Conservation (phyloP, 768 basidiomycete genomes). For the Russula emetica region DNA sequence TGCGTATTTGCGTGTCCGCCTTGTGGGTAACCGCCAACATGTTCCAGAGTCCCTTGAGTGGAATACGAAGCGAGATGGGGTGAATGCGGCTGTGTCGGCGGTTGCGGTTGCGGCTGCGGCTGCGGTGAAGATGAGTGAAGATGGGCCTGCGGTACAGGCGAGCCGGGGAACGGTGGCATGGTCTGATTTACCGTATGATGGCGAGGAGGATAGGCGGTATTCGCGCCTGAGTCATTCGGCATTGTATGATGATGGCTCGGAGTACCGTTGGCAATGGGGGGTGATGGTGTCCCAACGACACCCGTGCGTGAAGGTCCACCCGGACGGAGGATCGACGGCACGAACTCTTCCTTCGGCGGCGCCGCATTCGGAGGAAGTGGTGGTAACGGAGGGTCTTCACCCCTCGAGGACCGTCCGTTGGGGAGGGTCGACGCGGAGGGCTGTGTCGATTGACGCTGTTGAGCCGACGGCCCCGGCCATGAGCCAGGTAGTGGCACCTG, state of each 20-base stretch:
- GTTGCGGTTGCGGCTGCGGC: not conserved
- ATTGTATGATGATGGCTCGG: not conserved
- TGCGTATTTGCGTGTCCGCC: conserved; percentile 9
- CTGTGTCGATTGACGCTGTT: conserved; percentile 7
- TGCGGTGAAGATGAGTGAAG: not conserved
- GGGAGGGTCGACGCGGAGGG: not conserved
- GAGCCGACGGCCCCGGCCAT: conserved; percentile 13
- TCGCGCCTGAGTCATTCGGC: not conserved
- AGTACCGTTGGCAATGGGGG: not conserved
- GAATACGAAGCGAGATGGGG: conserved; percentile 2
- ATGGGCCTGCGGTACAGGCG: not conserved
- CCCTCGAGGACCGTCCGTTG: conserved; percentile 10
- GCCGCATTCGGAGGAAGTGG: conserved; percentile 7
- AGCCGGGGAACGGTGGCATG: not conserved
- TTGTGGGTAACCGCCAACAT: not conserved
- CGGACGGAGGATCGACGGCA: conserved; percentile 21
- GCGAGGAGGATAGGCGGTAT: not conserved
- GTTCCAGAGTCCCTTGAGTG: not conserved
- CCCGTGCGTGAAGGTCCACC: conserved; percentile 10
- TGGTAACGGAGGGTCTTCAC: conserved; percentile 9
- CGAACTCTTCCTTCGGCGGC: conserved; percentile 14
- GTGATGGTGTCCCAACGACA: not conserved
- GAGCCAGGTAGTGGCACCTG: conserved; percentile 17
- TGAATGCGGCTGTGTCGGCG: not conserved
- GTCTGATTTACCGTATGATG: not conserved